These are phyloP conservation scores for Chaetomium cochliodes DNA, from an alignment of 495 filamentous ascomycete genomes.

Conservation along the genomic window DNA sequence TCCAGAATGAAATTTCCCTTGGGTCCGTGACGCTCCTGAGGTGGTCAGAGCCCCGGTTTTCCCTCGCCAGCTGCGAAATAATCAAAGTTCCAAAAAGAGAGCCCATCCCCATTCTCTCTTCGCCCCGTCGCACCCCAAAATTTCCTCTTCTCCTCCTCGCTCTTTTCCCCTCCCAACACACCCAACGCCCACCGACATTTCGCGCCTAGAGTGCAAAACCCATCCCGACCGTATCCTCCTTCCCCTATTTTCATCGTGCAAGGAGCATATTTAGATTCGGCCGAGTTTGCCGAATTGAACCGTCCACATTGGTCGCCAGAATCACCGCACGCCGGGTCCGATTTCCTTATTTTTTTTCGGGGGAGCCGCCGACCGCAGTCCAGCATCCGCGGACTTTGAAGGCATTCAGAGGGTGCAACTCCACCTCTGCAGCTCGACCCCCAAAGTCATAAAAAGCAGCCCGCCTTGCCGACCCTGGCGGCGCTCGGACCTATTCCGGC, in stretches of 20 bases:
- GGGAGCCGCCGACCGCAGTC: constrained; percentile 14
- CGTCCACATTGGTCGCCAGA: constrained; percentile 21
- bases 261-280: constrained; percentile 27
- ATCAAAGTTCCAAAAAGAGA: constrained; percentile 44
- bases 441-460: constrained; percentile 13
- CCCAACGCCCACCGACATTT: constrained; percentile 51
- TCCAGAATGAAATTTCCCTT: constrained; percentile 45
- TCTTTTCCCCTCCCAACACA: constrained; percentile 34
- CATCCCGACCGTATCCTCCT: constrained; percentile 47
- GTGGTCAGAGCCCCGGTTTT: constrained; percentile 50
- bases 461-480: constrained; percentile 10
- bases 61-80: constrained; percentile 45
- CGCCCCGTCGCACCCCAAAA: constrained; percentile 39
- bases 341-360: constrained; percentile 28
- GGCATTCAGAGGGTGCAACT: constrained; percentile 44
- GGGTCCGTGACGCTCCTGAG: constrained; percentile 42
- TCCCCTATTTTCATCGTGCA: constrained; percentile 35
- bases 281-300: constrained; percentile 36
- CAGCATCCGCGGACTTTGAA: constrained; percentile 37
- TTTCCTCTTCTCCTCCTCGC: constrained; percentile 49
- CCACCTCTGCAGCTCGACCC: constrained; percentile 17
- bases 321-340: constrained; percentile 19
- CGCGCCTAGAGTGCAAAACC: constrained; percentile 41
- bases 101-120: constrained; percentile 45
- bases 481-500: constrained; percentile 20